Percentiles rank a stretch among this genome's conserved stretches.
Evolutionary conservation across 805 yeast species (phyloP).

Genomic region (Nakazawaea sp.): DNA sequence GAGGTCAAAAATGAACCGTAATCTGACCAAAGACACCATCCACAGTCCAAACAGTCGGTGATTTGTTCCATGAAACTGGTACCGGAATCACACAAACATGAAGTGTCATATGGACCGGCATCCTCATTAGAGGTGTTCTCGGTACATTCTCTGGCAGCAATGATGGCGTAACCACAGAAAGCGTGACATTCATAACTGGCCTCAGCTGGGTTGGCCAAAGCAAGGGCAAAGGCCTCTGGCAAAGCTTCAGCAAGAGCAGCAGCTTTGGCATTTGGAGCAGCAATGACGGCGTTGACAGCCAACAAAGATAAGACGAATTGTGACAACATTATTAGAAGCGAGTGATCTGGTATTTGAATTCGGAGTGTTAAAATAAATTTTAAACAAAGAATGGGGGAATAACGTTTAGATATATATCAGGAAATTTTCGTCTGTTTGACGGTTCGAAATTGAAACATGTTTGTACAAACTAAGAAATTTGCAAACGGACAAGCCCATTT

Average conservation of each 20-base stretch:
- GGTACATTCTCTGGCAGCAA: conserved; percentile 23
- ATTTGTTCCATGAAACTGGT: conserved; percentile 21
- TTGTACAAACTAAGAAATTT: no score
- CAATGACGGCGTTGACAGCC: conserved; percentile 7
- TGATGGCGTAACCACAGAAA: conserved; percentile 26
- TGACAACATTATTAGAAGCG: conserved; percentile 9
- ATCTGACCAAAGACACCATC: conserved; percentile 32
- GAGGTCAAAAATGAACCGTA: conserved; percentile 24
- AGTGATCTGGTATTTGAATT: no score
- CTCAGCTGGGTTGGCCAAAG: conserved; percentile 21
- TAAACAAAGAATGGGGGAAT: no score
- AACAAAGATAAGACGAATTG: conserved; percentile 8
- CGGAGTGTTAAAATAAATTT: no score
- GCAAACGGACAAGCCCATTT: no score
- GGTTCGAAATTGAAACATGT: no score
- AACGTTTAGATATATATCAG: neutral
- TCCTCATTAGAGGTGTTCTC: conserved; percentile 14
- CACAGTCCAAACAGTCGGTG: conserved; percentile 30
- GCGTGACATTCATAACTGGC: conserved; percentile 27
- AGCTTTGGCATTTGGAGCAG: conserved; percentile 19
- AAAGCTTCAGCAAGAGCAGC: conserved; percentile 22
- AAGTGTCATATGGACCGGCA: conserved; percentile 22
- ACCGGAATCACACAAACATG: conserved; percentile 25
- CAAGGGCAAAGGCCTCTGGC: conserved; percentile 22
- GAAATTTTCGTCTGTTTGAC: no score